Conservation (phyloP, 2,329 filamentous ascomycete species). For the Septoria linicola region DNA sequence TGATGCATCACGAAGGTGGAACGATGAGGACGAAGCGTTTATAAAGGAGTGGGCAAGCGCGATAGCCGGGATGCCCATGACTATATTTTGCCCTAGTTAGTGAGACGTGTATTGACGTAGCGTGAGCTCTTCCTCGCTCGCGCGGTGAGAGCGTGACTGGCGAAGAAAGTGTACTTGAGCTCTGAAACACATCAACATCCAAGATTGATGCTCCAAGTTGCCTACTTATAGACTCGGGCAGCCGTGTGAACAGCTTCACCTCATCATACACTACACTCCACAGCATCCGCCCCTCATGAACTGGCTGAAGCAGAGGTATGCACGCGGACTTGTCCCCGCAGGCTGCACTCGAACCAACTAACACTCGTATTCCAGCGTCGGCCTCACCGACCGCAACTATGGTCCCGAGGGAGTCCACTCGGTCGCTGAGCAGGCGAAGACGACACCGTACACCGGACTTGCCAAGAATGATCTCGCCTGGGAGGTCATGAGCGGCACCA, state of each 20-base stretch:
- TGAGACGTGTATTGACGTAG: no score
- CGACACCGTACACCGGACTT: slow-evolving; percentile 76
- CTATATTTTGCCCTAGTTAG: no score
- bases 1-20: no score
- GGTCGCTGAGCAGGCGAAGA: slow-evolving; percentile 76
- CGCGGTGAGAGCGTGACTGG: no score
- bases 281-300: slow-evolving; percentile 68
- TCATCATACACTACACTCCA: neutral
- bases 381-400: slow-evolving; percentile 94
- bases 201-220: neutral
- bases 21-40: no score
- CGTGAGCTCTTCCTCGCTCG: no score
- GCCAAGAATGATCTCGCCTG: slow-evolving; percentile 78
- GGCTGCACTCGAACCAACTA: slow-evolving; percentile 25
- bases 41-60: no score
- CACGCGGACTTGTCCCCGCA: slow-evolving; percentile 29
- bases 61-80: no score
- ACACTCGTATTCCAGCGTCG: slow-evolving; percentile 48
- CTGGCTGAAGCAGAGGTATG: slow-evolving; percentile 91
- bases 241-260: neutral
- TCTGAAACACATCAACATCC: no score
- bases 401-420: slow-evolving; percentile 83
- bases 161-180: neutral
- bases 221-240: slow-evolving; percentile 3
- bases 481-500: slow-evolving; percentile 76